A percentile compares a stretch with the other conserved stretches of the same genome.
Conservation (phyloP, 2,329 filamentous ascomycete genomes). For the Penicillium sp. region DNA sequence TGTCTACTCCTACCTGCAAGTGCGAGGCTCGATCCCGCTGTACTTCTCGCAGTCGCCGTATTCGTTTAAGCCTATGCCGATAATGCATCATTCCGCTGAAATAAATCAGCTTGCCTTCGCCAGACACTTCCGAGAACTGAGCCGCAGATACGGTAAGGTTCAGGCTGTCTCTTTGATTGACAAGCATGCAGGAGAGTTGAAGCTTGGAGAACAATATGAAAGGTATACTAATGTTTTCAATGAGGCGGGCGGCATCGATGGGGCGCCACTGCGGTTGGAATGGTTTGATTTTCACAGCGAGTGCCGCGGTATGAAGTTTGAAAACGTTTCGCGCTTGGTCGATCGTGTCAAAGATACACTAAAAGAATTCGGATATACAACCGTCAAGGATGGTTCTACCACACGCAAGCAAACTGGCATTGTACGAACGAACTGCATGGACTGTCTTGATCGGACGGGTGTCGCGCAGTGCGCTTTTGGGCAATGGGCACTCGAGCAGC, state of each 20-base stretch:
- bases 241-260: conserved; percentile 57
- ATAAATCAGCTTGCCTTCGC: conserved; percentile 78
- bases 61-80: conserved; percentile 83
- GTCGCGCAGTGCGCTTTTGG: conserved; percentile 92
- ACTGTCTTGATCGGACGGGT: conserved; percentile 94
- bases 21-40: conserved; percentile 86
- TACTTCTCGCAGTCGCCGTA: conserved; percentile 97
- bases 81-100: conserved; percentile 76
- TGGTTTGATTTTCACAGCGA: conserved; percentile 98
- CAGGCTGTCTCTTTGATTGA: conserved; percentile 86
- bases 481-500: conserved; percentile 76
- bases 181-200: conserved; percentile 78
- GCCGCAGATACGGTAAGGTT: conserved; percentile 70
- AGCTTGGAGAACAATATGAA: conserved; percentile 78
- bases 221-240: conserved; percentile 68
- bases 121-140: conserved; percentile 74
- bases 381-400: conserved; percentile 51
- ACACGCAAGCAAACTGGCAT: conserved; percentile 67
- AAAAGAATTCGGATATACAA: conserved; percentile 70
- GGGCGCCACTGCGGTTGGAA: conserved; percentile 67
- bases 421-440: conserved; percentile 97
- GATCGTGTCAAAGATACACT: conserved; percentile 69
- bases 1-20: conserved; percentile 81
- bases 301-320: conserved; percentile 96
- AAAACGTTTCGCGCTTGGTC: conserved; percentile 83